Percentiles rank a stretch among this genome's conserved stretches.
These are phyloP conservation scores for Colletotrichum ledebouriae DNA, from an alignment of 2,329 filamentous ascomycete species.

Conservation along the genomic window DNA sequence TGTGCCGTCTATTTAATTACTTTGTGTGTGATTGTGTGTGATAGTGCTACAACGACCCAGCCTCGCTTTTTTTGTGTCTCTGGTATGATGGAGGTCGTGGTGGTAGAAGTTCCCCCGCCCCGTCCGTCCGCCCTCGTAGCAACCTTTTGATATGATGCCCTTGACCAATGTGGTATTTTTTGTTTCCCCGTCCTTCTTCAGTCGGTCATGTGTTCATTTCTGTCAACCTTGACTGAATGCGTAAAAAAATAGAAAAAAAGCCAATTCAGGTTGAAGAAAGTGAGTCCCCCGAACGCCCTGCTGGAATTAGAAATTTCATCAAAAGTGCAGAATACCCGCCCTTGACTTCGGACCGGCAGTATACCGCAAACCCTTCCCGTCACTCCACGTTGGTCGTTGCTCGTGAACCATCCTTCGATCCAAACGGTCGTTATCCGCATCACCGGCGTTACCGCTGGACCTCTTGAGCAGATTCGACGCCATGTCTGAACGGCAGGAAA, in stretches of 20 bases:
- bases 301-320: constrained; percentile 39
- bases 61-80: constrained; percentile 30
- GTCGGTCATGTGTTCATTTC: constrained; percentile 41
- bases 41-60: constrained; percentile 40
- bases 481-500: neutral
- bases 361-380: constrained; percentile 12
- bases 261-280: constrained; percentile 14
- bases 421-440: constrained; percentile 17
- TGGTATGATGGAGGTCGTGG: constrained; percentile 29
- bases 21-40: constrained; percentile 13
- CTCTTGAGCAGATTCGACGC: constrained; percentile 26
- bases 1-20: constrained; percentile 39
- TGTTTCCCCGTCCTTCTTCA: constrained; percentile 31
- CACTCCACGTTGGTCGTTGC: constrained; percentile 21
- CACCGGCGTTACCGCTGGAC: constrained; percentile 16
- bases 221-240: constrained; percentile 41
- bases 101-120: constrained; percentile 14
- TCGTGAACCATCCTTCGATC: constrained; percentile 24
- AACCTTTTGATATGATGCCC: constrained; percentile 34
- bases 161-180: constrained; percentile 40
- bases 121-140: constrained; percentile 36
- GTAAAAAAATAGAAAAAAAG: constrained; percentile 19
- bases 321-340: constrained; percentile 36
- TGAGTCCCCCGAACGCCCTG: constrained; percentile 38
- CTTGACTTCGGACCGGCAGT: constrained; percentile 23